Conservation (phyloP, 2,329 filamentous ascomycete species). For the Alternaria triticimaculans region DNA sequence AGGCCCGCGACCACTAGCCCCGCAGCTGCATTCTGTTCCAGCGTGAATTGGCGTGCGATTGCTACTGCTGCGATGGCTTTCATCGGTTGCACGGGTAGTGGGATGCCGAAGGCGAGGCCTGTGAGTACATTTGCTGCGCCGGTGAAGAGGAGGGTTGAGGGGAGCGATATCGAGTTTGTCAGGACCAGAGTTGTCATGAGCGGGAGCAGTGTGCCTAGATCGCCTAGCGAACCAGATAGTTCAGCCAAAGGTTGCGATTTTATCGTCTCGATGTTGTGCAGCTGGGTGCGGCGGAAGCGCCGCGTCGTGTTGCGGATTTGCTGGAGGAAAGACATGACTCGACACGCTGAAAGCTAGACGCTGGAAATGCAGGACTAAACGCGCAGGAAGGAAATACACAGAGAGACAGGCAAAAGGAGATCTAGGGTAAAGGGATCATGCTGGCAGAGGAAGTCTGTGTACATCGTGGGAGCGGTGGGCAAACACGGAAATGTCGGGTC, state of each 20-base stretch:
- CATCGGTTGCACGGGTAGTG: constrained; percentile 88
- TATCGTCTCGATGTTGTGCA: constrained; percentile 64
- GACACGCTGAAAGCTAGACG: not conserved
- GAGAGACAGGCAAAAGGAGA: not conserved
- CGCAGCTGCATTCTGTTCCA: constrained; percentile 78
- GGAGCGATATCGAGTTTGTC: constrained; percentile 78
- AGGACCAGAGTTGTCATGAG: constrained; percentile 85
- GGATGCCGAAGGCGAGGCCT: constrained; percentile 83
- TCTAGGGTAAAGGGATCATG: not conserved
- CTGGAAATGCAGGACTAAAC: not conserved
- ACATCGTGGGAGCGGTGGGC: not conserved
- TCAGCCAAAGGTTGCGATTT: constrained; percentile 69
- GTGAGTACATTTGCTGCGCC: constrained; percentile 87
- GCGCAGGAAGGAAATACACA: not conserved
- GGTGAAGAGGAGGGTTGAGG: constrained; percentile 85
- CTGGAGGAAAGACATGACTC: constrained; percentile 23
- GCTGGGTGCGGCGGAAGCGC: constrained; percentile 37
- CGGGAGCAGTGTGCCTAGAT: constrained; percentile 87
- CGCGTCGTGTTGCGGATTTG: constrained; percentile 27
- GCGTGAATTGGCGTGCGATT: constrained; percentile 71
- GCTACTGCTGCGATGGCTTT: constrained; percentile 90
- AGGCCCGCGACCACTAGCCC: constrained; percentile 78
- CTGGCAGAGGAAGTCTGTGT: not conserved
- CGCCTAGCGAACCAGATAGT: constrained; percentile 86
- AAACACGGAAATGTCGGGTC: no score